Conservation (phyloP, 495 filamentous ascomycete genomes). For the Cercophora scortea region DNA sequence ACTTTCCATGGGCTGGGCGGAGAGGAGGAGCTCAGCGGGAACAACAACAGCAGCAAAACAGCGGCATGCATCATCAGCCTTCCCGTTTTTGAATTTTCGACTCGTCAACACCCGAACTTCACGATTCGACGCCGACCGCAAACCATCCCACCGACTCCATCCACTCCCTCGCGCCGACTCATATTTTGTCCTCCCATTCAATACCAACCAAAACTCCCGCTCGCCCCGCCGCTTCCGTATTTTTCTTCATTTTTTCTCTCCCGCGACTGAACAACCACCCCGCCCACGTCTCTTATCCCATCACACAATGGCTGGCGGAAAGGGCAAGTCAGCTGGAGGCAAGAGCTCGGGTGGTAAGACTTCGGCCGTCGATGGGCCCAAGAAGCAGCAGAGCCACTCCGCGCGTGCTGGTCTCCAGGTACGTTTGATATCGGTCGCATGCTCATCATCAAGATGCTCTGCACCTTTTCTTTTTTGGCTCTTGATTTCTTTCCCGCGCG, state of each 20-base stretch:
- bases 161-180: too few species aligned
- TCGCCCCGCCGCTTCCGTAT: background rate
- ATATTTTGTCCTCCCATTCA: too few species aligned
- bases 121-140: constrained; percentile 4
- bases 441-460: constrained; percentile 1
- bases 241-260: constrained; percentile 4
- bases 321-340: constrained; percentile 90
- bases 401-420: constrained; percentile 98
- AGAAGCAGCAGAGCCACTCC: constrained; percentile 96
- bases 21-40: constrained; percentile 4
- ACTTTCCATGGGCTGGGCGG: background rate
- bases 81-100: constrained; percentile 24
- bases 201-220: too few species aligned
- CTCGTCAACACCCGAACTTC: constrained; percentile 25
- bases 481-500: background rate
- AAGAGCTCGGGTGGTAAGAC: constrained; percentile 82
- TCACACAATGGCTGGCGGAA: constrained; percentile 62
- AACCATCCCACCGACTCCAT: constrained; percentile 3
- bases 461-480: constrained; percentile 13
- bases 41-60: constrained; percentile 17
- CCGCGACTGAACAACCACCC: constrained; percentile 3
- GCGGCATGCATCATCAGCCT: constrained; percentile 18
- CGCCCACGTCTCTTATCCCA: constrained; percentile 1
- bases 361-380: constrained; percentile 59
- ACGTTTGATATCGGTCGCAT: constrained; percentile 34